A percentile compares a stretch with the other conserved stretches of the same genome.
Evolutionary conservation across 208 protist species (phyloP).

Genomic region (Porcisia hertigi): DNA sequence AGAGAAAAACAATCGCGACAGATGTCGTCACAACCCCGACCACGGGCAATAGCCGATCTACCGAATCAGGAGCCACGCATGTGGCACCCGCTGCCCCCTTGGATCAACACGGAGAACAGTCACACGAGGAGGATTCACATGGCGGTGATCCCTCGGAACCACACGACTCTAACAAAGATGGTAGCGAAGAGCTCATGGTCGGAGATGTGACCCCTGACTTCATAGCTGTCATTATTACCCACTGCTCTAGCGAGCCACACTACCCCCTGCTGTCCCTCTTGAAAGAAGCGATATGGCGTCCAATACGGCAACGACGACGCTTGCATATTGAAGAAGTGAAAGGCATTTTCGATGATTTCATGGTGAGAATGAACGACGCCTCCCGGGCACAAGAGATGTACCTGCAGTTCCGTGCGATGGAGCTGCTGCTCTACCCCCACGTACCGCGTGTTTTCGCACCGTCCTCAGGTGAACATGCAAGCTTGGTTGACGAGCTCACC

Average conservation of each 20-base stretch:
- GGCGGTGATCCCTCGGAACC: background rate
- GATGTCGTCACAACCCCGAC: background rate
- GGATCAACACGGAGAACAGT: background rate
- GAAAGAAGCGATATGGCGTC: constrained; percentile 8
- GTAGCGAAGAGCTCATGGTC: background rate
- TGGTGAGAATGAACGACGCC: constrained; percentile 6
- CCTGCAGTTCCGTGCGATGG: constrained; percentile 8
- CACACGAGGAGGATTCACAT: background rate
- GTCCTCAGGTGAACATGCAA: background rate
- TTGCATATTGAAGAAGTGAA: background rate
- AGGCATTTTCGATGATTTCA: background rate
- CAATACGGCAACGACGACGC: constrained; percentile 16
- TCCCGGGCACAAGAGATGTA: constrained; percentile 16
- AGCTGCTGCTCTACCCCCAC: background rate
- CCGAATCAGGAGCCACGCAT: background rate
- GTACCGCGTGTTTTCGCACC: background rate
- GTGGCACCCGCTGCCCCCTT: background rate
- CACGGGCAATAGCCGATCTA: background rate
- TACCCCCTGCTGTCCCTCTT: constrained; percentile 27
- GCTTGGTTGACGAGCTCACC: background rate
- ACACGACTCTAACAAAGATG: background rate
- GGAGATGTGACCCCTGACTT: constrained; percentile 43
- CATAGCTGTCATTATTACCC: constrained; percentile 73
- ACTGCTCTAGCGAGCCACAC: constrained; percentile 53
- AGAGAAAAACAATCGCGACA: background rate